phyloP scores from a whole-genome alignment of 257 asterid genomes.

The Henckelia pumila region DNA sequence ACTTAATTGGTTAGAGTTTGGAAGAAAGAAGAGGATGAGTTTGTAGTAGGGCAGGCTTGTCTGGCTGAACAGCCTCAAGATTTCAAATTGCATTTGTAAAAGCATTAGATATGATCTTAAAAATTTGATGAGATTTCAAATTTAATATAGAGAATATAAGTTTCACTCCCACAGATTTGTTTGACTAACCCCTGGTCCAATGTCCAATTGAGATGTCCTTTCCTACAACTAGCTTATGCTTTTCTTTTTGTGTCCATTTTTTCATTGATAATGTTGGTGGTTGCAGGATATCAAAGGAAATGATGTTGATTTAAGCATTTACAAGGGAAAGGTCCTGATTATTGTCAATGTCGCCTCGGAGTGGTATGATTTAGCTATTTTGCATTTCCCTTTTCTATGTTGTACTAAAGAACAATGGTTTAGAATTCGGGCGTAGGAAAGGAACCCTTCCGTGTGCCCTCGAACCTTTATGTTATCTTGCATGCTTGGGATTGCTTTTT shows the following conservation, averaged over 20 bases:
- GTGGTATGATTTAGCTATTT: constrained; percentile 39
- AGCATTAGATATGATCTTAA: not conserved
- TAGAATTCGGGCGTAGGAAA: not conserved
- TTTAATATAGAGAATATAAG: not conserved
- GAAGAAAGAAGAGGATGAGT: not conserved
- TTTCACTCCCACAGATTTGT: not conserved
- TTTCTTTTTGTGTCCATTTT: not conserved
- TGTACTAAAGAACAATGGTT: constrained; percentile 25
- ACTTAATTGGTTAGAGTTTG: too few relatives aligned
- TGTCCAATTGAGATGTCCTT: not conserved
- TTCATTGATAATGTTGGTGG: not conserved
- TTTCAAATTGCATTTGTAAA: not conserved
- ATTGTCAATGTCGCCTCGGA: constrained; percentile 75
- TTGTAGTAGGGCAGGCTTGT: not conserved
- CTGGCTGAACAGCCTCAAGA: not conserved
- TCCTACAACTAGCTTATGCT: not conserved
- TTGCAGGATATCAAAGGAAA: not conserved
- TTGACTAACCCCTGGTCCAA: not conserved
- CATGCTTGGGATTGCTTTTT: not conserved
- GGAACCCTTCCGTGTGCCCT: not conserved
- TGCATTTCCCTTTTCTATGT: constrained; percentile 32
- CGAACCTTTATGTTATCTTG: too few relatives aligned
- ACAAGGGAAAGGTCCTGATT: constrained; percentile 61
- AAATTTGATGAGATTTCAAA: not conserved
- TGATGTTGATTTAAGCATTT: constrained; percentile 26